Conservation (phyloP, 2,329 filamentous ascomycete species). For the Verruconis gallopava region DNA sequence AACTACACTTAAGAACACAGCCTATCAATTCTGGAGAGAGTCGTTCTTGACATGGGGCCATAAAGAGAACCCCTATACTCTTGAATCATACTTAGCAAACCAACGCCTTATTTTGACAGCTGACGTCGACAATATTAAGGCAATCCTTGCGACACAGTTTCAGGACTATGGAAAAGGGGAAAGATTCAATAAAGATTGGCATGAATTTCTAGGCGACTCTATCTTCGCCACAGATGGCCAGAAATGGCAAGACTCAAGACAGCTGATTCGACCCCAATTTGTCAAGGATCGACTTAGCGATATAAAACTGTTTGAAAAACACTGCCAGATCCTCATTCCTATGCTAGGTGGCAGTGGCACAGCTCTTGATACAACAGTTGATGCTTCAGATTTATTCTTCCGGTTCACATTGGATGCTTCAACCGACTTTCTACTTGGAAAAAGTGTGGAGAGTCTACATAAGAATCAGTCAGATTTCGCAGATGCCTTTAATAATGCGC, state of each 20-base stretch:
- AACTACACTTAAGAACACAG: slow-evolving; percentile 39
- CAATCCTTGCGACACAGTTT: slow-evolving; percentile 76
- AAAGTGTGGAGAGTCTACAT: slow-evolving; percentile 49
- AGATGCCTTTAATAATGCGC: slow-evolving; percentile 68
- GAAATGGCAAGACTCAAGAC: slow-evolving; percentile 67
- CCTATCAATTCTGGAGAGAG: slow-evolving; percentile 38
- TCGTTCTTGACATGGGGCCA: slow-evolving; percentile 34
- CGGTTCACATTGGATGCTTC: slow-evolving; percentile 71
- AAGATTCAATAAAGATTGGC: slow-evolving; percentile 62
- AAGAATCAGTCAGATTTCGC: slow-evolving; percentile 56
- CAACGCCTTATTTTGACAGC: slow-evolving; percentile 59
- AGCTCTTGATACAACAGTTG: slow-evolving; percentile 35
- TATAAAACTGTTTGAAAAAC: slow-evolving; percentile 66
- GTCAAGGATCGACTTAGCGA: slow-evolving; percentile 74
- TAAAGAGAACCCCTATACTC: slow-evolving; percentile 37
- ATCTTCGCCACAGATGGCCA: slow-evolving; percentile 63
- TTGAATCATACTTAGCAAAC: slow-evolving; percentile 37
- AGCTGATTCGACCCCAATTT: slow-evolving; percentile 76
- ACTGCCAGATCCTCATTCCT: slow-evolving; percentile 60
- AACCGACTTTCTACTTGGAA: slow-evolving; percentile 75
- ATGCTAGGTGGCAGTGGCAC: slow-evolving; percentile 37
- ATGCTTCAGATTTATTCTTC: slow-evolving; percentile 69
- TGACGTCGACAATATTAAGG: slow-evolving; percentile 84
- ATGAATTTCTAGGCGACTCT: slow-evolving; percentile 59
- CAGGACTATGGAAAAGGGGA: slow-evolving; percentile 71